Base-by-base conservation (phyloP, 106 monocot species). In the Apostasia ramifera region DNA sequence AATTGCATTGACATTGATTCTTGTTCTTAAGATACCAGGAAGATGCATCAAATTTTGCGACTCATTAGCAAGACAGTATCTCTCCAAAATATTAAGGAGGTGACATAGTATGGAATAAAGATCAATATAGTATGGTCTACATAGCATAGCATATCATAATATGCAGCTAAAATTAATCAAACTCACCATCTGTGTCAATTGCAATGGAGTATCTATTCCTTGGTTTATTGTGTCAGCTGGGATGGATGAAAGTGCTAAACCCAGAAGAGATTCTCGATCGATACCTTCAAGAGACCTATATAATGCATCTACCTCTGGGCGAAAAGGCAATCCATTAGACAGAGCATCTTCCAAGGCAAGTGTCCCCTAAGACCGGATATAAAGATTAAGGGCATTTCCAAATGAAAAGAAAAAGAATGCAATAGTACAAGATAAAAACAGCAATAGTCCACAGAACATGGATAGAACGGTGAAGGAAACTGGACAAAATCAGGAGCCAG, bases 301-400 rank as follows among this genome's bases (percentile, higher is more conserved):
- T 70, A 97, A 70, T 46, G 72, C 52, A 68, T 92, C 87, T 56
- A 97, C 74, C 61, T 85, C 97, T 70, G 76, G 41, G 55, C 68
- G 76, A 59, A 97, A 70, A 15, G 97, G 87, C 57, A 85, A 62
- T 43, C 97, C 97, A 66, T 71, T 87, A 6, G 83, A 87, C 40
- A 97, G 75, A 49, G 92, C 92, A 75, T 97, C 86, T 85, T 92
- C 89, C 72, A 97, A 74, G 9, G 86, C 89, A 77, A 92, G 86
- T 46, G 87, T 73, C 39, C 86, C 87, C 97, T 97, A 65, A 71
- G 73, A 78, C 46, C 26, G 26, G 26, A 26, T 26, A 26, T 26
- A 53, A 45, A 39, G 51, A 40, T 62, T 57, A 11, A 5, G 13
- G 11, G 40, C 5, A 41, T 1, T 43, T 2, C 43, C 41, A 62